Evolutionary conservation across 441 rosid species (phyloP).

Genomic region (Corymbia calophylla): DNA sequence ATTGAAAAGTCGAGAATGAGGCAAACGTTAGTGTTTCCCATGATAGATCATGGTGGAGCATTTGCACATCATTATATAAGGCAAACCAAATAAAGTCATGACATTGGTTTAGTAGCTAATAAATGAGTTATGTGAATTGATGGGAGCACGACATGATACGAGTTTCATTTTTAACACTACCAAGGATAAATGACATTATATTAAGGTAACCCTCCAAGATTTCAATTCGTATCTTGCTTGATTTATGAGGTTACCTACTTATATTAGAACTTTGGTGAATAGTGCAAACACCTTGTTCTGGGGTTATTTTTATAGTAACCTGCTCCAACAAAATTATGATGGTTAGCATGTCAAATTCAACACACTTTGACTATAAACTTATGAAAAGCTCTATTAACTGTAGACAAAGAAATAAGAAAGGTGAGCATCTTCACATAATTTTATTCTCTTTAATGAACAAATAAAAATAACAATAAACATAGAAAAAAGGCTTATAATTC

Average conservation of each 20-base stretch:
- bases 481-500: background rate
- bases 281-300: rapidly evolving
- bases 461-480: background rate
- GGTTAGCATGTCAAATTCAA: background rate
- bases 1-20: background rate
- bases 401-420: background rate
- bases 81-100: background rate
- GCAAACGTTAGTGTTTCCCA: background rate
- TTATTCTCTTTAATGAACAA: background rate
- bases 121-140: background rate
- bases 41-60: background rate
- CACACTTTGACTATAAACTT: background rate
- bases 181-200: background rate
- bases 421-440: background rate
- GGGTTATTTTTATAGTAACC: background rate
- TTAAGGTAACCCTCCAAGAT: background rate
- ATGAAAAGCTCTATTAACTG: background rate
- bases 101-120: background rate
- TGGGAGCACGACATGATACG: background rate
- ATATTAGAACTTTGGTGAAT: background rate
- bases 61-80: background rate
- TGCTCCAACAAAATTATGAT: background rate
- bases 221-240: background rate
- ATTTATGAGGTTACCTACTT: background rate
- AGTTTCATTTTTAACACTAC: background rate